Percentiles rank a stretch among this genome's conserved stretches.
Evolutionary conservation across 139 green algal genomes (phyloP).

Genomic region (Limnomonas spitsbergensis): DNA sequence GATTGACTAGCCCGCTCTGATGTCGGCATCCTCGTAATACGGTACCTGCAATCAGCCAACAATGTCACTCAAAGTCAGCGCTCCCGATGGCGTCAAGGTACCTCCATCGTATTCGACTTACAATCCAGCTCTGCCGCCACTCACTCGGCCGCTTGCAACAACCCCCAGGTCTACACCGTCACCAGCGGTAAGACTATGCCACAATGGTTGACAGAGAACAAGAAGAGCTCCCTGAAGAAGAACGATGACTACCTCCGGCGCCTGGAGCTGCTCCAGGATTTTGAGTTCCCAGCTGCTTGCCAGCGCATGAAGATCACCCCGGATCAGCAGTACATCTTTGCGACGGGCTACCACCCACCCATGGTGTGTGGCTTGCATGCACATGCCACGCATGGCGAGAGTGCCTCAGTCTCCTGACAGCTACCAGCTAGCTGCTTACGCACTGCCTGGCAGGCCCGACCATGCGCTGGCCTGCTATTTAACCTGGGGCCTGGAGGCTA

Average conservation of each 20-base stretch:
- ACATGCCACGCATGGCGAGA: not conserved
- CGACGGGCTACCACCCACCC: conserved; percentile 33
- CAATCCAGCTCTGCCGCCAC: not conserved
- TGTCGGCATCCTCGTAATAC: too few relatives aligned
- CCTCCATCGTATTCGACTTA: conserved; percentile 3
- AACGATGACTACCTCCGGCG: conserved; percentile 78
- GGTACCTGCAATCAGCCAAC: too few relatives aligned
- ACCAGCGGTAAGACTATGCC: conserved; percentile 81
- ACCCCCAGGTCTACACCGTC: conserved; percentile 82
- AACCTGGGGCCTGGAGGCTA: too few relatives aligned
- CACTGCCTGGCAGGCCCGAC: not conserved
- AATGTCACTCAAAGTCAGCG: conserved; percentile 81
- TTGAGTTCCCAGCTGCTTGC: conserved; percentile 81
- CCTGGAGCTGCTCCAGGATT: conserved; percentile 90
- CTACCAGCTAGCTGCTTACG: not conserved
- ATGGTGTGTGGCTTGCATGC: conserved; percentile 32
- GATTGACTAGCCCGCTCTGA: too few relatives aligned
- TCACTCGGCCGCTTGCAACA: conserved; percentile 6
- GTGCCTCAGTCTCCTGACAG: not conserved
- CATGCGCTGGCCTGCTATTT: too few relatives aligned
- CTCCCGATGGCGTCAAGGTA: conserved; percentile 81
- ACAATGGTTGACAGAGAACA: conserved; percentile 85
- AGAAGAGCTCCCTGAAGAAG: conserved; percentile 77
- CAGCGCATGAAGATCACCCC: conserved; percentile 81
- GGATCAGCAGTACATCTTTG: conserved; percentile 76